Evolutionary conservation across 2,329 filamentous ascomycete genomes (phyloP), one percentile per base, ranked within the genome.

Genomic region (Leptographium flavum): DNA sequence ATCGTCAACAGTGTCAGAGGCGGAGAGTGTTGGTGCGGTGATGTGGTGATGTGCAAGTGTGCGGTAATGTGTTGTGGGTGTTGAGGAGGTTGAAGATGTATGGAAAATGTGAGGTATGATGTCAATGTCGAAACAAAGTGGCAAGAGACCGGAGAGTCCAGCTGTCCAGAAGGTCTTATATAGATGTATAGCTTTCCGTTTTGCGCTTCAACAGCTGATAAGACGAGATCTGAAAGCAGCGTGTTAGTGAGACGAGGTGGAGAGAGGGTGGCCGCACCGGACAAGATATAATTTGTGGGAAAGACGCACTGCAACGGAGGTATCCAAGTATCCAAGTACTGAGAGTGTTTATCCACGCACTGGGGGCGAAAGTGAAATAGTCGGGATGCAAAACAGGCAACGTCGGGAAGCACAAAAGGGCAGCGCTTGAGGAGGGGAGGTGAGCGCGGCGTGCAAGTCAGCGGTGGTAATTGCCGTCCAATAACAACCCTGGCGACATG

Each of bases 1-100:
- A 77, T 75, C 48, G 25, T 65, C 56, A 30, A 25, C 3, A 14
- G 13, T 9, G n/a, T n/a, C n/a, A n/a, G n/a, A n/a, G n/a, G n/a
- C n/a, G n/a, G n/a, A n/a, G n/a, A n/a, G 23, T 31, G 31, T 8
- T 1, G 28, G 9, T 4, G 27, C 7, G 22, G 17, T n/a, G n/a
- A n/a, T n/a, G n/a, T n/a, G n/a, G n/a, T n/a, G 31, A 15, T 19
- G 39, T 31, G 44, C n/a, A n/a, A n/a, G n/a, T n/a, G n/a, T n/a
- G n/a, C n/a, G n/a, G n/a, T n/a, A n/a, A n/a, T n/a, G n/a, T n/a
- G n/a, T n/a, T n/a, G n/a, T n/a, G n/a, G n/a, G n/a, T n/a, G n/a
- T n/a, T n/a, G n/a, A n/a, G n/a, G n/a, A n/a, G n/a, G n/a, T n/a
- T n/a, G n/a, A n/a, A n/a, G n/a, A n/a, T n/a, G n/a, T n/a, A n/a